Evolutionary conservation across 2,329 filamentous ascomycete species (phyloP), one percentile per base, ranked within the genome.

Genomic region (Penicillium verrucosum): DNA sequence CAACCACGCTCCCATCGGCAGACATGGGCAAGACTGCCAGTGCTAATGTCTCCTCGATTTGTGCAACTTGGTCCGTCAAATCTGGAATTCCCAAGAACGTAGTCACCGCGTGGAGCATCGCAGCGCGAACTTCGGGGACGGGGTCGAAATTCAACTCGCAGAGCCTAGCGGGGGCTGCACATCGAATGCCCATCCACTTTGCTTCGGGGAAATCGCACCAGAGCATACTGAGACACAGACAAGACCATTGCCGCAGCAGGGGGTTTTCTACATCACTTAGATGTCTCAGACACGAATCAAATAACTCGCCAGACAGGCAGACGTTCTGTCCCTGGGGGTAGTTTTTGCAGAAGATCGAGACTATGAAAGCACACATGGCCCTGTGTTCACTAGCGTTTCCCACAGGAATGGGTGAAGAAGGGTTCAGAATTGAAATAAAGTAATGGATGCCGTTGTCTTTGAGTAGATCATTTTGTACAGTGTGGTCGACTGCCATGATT

Each of bases 361-460:
- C 85, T 60, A 99, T 96, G 71, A 99, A 99, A 1, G 94, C 92
- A 72, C 94, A 97, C 94, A 99, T 99, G 42, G 94, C 94, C 69
- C 95, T 91, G 78, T 99, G 94, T 76, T 97, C 94, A 65, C 92
- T 90, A 53, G 87, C 87, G 70, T 97, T 95, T 34, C 89, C 86
- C 23, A 96, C 89, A 0, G 92, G 91, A 48, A 97, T 87, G 2
- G 85, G 85, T 62, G 92, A 91, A 10, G 85, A 84, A 2, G 92
- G 91, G 68, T 92, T 93, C 62, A 97, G 82, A 51, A 97, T 96
- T 60, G 88, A 88, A 51, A 94, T 92, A 73, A 99, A 99, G 76
- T 99, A 99, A 68, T 91, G 90, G 70, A 96, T 97, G 7, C 94
- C 94, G 67, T 92, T 96, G 70, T 99, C 94, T 75, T 97, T 97